Percentiles rank a stretch among this genome's conserved stretches.
Evolutionary conservation across 495 filamentous ascomycete species (phyloP).

Genomic region (Apiosordaria backusii): DNA sequence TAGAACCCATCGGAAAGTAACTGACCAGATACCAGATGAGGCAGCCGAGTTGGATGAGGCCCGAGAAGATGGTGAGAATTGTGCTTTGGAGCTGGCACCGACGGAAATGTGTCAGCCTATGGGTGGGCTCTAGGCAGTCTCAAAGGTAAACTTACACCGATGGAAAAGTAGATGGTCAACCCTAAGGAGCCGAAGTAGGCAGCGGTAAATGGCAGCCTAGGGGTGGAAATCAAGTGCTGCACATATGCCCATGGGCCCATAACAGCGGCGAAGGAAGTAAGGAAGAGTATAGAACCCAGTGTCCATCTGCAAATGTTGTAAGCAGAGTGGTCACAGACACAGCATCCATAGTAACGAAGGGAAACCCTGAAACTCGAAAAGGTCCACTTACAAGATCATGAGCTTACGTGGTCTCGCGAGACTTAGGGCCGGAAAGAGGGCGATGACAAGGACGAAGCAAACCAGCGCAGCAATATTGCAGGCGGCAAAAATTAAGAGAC

Average conservation of each 20-base stretch:
- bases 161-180: constrained; percentile 84
- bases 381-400: constrained; percentile 80
- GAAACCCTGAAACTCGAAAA: not conserved
- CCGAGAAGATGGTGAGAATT: constrained; percentile 76
- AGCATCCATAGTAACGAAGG: too few relatives aligned
- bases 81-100: constrained; percentile 65
- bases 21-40: constrained; percentile 93
- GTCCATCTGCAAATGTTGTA: constrained; percentile 68
- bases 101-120: constrained; percentile 19
- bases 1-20: constrained; percentile 97
- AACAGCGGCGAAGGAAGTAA: constrained; percentile 89
- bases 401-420: constrained; percentile 83
- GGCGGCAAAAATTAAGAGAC: constrained; percentile 82
- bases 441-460: constrained; percentile 90
- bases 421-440: constrained; percentile 71
- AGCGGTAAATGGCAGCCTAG: constrained; percentile 88
- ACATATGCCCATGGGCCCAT: constrained; percentile 83
- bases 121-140: not conserved
- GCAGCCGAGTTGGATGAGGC: constrained; percentile 75
- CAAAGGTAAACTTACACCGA: constrained; percentile 66
- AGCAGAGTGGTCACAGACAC: constrained; percentile 8
- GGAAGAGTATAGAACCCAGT: constrained; percentile 83
- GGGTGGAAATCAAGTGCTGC: constrained; percentile 77
- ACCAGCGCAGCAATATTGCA: constrained; percentile 88
- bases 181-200: constrained; percentile 95